phyloP scores from a whole-genome alignment of 768 basidiomycete genomes.

The Pseudohyphozyma bogoriensis region DNA sequence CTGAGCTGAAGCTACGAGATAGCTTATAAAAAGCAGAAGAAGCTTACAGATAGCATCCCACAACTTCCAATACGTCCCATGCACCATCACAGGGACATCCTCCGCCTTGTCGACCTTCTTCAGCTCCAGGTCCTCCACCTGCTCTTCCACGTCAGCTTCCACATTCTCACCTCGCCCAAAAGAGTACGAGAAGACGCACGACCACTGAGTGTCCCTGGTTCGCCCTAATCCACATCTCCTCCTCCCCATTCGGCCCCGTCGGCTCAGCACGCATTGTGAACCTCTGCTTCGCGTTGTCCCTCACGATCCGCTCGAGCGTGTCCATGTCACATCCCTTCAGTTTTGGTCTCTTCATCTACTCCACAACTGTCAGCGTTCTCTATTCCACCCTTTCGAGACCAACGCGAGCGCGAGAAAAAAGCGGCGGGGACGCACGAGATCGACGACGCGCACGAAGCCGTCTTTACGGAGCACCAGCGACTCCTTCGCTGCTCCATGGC shows the following conservation, averaged over 20 bases:
- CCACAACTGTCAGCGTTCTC: neutral
- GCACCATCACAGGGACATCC: conserved; percentile 71
- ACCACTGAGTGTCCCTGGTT: conserved; percentile 83
- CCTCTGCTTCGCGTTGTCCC: conserved; percentile 56
- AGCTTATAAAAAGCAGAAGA: neutral
- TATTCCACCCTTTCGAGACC: too few relatives aligned
- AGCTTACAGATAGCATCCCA: conserved; percentile 62
- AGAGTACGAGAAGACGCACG: conserved; percentile 40
- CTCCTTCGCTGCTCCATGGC: conserved; percentile 74
- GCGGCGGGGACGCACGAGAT: conserved; percentile 56
- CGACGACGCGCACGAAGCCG: conserved; percentile 71
- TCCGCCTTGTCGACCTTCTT: conserved; percentile 48
- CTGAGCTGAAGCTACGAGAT: neutral
- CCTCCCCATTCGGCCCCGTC: conserved; percentile 31
- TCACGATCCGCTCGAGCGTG: conserved; percentile 47
- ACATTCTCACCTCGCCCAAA: neutral
- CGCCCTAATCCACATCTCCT: conserved; percentile 76
- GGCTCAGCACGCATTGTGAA: conserved; percentile 53
- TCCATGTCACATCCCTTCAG: conserved; percentile 49
- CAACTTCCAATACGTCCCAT: conserved; percentile 60
- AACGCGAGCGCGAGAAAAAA: neutral
- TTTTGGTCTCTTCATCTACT: conserved; percentile 59
- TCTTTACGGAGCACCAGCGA: conserved; percentile 66
- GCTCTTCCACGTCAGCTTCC: neutral
- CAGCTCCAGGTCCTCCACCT: conserved; percentile 64